These are phyloP conservation scores for Lasiosphaeris hirsuta DNA, from an alignment of 495 filamentous ascomycete species.

Conservation along the genomic window DNA sequence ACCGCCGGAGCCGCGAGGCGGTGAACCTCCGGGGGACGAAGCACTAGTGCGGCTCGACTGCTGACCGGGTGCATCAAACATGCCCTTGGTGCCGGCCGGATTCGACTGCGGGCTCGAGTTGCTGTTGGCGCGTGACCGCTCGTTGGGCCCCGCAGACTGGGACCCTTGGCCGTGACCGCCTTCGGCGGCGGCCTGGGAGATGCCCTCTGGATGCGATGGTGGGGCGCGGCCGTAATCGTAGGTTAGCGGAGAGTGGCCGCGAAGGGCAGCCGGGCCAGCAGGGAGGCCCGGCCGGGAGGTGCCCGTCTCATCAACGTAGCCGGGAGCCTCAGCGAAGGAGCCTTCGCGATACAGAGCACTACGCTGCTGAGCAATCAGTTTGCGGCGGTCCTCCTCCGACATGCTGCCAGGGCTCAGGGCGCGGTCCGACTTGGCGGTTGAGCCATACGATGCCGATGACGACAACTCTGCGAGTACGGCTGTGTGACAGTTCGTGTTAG, in stretches of 20 bases:
- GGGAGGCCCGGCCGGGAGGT: slow-evolving; percentile 49
- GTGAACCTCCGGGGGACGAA: slow-evolving; percentile 87
- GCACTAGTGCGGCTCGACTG: slow-evolving; percentile 82
- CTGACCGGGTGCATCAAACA: slow-evolving; percentile 65
- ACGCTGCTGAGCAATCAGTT: slow-evolving; percentile 93
- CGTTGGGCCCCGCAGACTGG: slow-evolving; percentile 51
- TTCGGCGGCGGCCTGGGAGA: slow-evolving; percentile 50
- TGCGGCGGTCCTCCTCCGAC: slow-evolving; percentile 94
- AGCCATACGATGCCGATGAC: slow-evolving; percentile 35
- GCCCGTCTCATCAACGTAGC: slow-evolving; percentile 61
- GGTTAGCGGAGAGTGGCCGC: slow-evolving; percentile 55
- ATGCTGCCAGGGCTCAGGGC: slow-evolving; percentile 82
- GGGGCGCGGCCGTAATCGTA: slow-evolving; percentile 47
- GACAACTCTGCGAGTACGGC: slow-evolving; percentile 75
- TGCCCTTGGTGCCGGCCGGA: slow-evolving; percentile 60
- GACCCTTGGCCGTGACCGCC: slow-evolving; percentile 30
- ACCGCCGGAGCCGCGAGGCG: slow-evolving; percentile 57
- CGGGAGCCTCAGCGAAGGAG: slow-evolving; percentile 56
- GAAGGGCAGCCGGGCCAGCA: slow-evolving; percentile 41
- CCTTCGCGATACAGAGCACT: slow-evolving; percentile 84
- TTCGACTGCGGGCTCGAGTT: slow-evolving; percentile 72
- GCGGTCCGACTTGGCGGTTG: slow-evolving; percentile 71
- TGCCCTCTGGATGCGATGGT: slow-evolving; percentile 37
- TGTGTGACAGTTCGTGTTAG: slow-evolving; percentile 50
- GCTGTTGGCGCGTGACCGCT: slow-evolving; percentile 79